Conservation (phyloP, 2,329 filamentous ascomycete genomes). For the Periconia sp. region DNA sequence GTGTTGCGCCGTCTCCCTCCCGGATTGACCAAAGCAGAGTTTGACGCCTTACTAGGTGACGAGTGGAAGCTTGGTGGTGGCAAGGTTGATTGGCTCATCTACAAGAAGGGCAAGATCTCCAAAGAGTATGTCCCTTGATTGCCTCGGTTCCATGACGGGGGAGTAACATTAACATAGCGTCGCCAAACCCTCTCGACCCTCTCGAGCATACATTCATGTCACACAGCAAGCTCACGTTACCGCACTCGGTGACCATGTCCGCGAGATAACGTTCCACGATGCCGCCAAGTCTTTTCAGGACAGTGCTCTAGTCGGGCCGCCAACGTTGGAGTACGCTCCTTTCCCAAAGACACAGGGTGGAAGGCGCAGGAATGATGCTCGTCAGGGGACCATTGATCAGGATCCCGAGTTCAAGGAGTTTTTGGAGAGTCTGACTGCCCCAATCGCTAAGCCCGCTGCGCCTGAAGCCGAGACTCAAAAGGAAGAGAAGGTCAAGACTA, state of each 20-base stretch:
- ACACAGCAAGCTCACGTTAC: slow-evolving; percentile 69
- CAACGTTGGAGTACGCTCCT: slow-evolving; percentile 76
- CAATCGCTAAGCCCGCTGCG: slow-evolving; percentile 57
- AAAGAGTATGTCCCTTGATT: slow-evolving; percentile 65
- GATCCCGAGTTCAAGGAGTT: slow-evolving; percentile 96
- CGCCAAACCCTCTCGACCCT: slow-evolving; percentile 81
- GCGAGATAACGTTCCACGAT: slow-evolving; percentile 73
- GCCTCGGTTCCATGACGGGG: not conserved
- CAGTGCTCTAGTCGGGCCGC: slow-evolving; percentile 73
- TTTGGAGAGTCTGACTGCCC: slow-evolving; percentile 81
- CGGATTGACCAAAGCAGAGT: slow-evolving; percentile 78
- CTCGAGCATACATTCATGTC: slow-evolving; percentile 81
- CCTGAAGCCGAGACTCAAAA: slow-evolving; percentile 57
- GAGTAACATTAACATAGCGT: slow-evolving; percentile 22
- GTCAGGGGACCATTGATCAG: slow-evolving; percentile 94
- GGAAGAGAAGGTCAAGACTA: slow-evolving; percentile 71
- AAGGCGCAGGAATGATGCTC: slow-evolving; percentile 75
- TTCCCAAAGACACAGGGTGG: slow-evolving; percentile 80
- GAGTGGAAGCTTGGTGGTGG: slow-evolving; percentile 82
- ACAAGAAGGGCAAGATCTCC: slow-evolving; percentile 73
- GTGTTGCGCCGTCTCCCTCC: slow-evolving; percentile 83
- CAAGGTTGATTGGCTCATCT: slow-evolving; percentile 83
- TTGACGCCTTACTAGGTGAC: slow-evolving; percentile 69
- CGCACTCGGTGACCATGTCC: slow-evolving; percentile 69
- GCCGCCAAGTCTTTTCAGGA: slow-evolving; percentile 74